Base-by-base conservation (phyloP, 2,329 filamentous ascomycete genomes). In the Ophiosphaerella korrae region DNA sequence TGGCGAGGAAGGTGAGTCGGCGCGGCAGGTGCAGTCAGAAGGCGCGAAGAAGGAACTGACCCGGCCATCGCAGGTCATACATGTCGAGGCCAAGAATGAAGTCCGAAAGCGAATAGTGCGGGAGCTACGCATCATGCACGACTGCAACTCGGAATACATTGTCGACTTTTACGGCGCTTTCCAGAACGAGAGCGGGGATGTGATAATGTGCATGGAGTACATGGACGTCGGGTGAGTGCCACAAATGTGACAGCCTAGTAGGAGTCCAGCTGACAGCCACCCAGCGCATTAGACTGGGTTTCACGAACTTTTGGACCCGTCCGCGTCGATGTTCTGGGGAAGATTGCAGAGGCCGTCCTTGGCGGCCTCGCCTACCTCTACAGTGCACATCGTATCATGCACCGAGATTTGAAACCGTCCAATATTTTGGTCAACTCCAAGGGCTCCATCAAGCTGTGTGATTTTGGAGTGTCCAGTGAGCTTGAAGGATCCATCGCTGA, bases 161-260 rank as follows among this genome's bases (percentile, higher is more conserved):
- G 94, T 99, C 53, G 96, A 89, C 47, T 99, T 97, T 75, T 97
- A 97, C 70, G 94, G 94, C 53, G 94, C 94, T 33, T 99, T 97
- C 71, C 84, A 97, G 69, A 97, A 96, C 72, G 90, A 95, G 70
- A 92, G 92, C 55, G 93, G 95, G 71, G 94, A 99, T 77, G 95
- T 99, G 52, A 95, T 97, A 64, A 93, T 99, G 88, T 99, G 94
- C 75, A 99, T 99, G 94, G 94, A 99, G 75, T 97, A 99, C 73
- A 96, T 96, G 91, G 94, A 99, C 76, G 91, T 93, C 72, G 94
- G 94, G 94, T 97, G 83, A 76, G 90, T 79, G 7, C 38, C 37
- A 39, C 38, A 48, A 32, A 9, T 16, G 33, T 40, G n/a, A 48
- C 14, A 34, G 14, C 45, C 50, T 21, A 16, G 26, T 14, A 24